A percentile compares a stretch with the other conserved stretches of the same genome.
Evolutionary conservation across 1,284 basidiomycete genomes (phyloP).

Genomic region (Cutaneotrichosporon cutaneum): DNA sequence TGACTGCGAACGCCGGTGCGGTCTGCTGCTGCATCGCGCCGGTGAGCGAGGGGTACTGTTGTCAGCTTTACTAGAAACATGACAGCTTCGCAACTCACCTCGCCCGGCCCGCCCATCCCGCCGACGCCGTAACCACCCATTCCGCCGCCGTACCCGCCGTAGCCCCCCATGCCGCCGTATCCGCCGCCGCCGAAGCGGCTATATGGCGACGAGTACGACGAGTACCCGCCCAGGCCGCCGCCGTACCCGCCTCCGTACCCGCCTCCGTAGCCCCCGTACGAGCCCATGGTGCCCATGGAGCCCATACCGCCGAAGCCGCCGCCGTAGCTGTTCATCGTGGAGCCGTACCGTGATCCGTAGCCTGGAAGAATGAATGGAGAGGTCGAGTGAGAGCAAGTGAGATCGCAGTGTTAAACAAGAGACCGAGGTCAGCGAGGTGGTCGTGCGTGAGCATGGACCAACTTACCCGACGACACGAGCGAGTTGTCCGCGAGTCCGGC

Average conservation of each 20-base stretch:
- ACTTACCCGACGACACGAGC: slow-evolving; percentile 15
- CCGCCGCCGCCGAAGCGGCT: slow-evolving; percentile 38
- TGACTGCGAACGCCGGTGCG: slow-evolving; percentile 85
- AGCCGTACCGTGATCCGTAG: slow-evolving; percentile 27
- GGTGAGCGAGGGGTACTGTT: slow-evolving; percentile 64
- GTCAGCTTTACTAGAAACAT: slow-evolving; percentile 9
- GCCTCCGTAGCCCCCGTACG: slow-evolving; percentile 17
- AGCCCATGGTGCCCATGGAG: slow-evolving; percentile 51
- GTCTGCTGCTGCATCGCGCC: slow-evolving; percentile 87
- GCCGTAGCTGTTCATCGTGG: slow-evolving; percentile 25
- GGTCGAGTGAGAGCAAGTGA: background rate
- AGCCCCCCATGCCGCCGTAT: slow-evolving; percentile 43
- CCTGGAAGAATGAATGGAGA: background rate
- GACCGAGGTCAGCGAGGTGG: slow-evolving; percentile 1
- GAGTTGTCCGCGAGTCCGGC: slow-evolving; percentile 30
- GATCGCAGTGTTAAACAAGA: background rate
- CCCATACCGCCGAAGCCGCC: slow-evolving; percentile 38
- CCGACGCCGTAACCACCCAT: slow-evolving; percentile 58
- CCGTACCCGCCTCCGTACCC: slow-evolving; percentile 50
- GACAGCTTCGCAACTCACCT: slow-evolving; percentile 39
- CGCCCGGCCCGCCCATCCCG: slow-evolving; percentile 55
- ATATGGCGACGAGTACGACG: slow-evolving; percentile 26
- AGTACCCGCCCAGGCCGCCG: slow-evolving; percentile 36
- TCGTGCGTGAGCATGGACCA: background rate
- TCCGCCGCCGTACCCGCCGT: slow-evolving; percentile 49